Evolutionary conservation across 495 filamentous ascomycete genomes (phyloP), one percentile per base, ranked within the genome.

Genomic region (Trichoderma orchidacearum): DNA sequence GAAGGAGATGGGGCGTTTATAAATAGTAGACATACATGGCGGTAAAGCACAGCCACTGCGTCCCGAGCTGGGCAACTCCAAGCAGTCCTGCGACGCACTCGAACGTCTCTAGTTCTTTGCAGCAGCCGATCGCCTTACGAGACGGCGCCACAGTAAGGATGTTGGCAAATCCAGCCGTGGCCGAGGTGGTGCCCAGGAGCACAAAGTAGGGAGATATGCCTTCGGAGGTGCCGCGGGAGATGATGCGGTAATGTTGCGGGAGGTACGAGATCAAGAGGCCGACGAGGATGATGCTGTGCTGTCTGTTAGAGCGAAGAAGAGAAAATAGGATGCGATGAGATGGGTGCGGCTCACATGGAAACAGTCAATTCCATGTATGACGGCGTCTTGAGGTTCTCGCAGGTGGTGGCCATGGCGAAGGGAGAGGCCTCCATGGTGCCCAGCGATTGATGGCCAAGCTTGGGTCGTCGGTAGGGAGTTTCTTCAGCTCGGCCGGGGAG

Each of bases 141-240:
- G 86, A 95, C 51, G 80, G 75, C 8, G 85, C 87, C 4, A 94
- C 82, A 0, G 87, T 82, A 12, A 97, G 75, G 65, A 98, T 95
- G 64, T 97, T 97, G 15, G 85, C 87, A 65, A 97, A 86, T 15
- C 87, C 83, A 55, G 86, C 87, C 11, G 91, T 95, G 51, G 84
- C 84, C 8, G 89, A 92, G 2, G 90, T 95, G 18, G 85, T 85
- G 51, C 94, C 93, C 25, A 98, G 85, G 17, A 97, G 82, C 57
- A 98, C 80, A 63, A 95, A 98, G 63, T 89, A 88, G 3, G 93
- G 92, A 29, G 89, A 95, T 54, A 98, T 92, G 50, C 93, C 93
- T 70, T 91, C 89, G n/a, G 94, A 95, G 48, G 87, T 91, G 52
- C 85, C 82, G 31, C 90, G 82, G 38, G 78, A 70, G 60, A 95